Base-by-base conservation (phyloP, 441 rosid genomes). In the Adansonia grandidieri region DNA sequence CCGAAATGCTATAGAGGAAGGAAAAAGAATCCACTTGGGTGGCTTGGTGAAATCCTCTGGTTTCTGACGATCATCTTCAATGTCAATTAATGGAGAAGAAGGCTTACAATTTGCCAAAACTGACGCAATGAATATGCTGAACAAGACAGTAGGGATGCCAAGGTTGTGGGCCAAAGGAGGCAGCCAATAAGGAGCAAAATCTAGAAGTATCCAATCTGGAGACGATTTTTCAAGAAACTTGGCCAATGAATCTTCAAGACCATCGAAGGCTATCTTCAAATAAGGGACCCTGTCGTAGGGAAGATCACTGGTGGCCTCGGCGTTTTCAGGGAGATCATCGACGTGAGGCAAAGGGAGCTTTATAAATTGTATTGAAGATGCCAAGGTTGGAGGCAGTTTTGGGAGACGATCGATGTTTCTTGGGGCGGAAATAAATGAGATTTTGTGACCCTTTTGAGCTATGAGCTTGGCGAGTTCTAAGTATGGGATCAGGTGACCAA, bases 171-270 rank as follows among this genome's bases (percentile, higher is more conserved):
- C 78, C 0, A 85, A 13, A 0, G 53, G 0, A 1, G 80, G 66
- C 0, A 77, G 44, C 86, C 88, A 85, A 53, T 83, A 42, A 20
- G 83, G n/a, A 0, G 81, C 53, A 32, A 81, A 85, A 62, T 85
- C 86, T 19, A 44, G 67, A 40, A 81, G 50, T 17, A 85, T 14
- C 83, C 84, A 81, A 17, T 83, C 82, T 0, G 80, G 79, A 2
- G 20, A 1, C 0, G 67, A 75, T 5, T 57, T 8, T 61, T 56
- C 40, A 2, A 85, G 80, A 40, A 83, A 51, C 1, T 4, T 6
- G 1, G 75, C 17, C 53, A 76, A 2, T 0, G 85, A 70, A 0
- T 75, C 75, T 47, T 42, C 72, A n/a, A 85, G 82, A 10, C 60
- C 9, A 32, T 83, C 86, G n/a, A 2, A 77, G 0, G 86, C 88